Evolutionary conservation across 148 eudicot species (phyloP), one percentile per base, ranked within the genome.

Genomic region (Silene latifolia): DNA sequence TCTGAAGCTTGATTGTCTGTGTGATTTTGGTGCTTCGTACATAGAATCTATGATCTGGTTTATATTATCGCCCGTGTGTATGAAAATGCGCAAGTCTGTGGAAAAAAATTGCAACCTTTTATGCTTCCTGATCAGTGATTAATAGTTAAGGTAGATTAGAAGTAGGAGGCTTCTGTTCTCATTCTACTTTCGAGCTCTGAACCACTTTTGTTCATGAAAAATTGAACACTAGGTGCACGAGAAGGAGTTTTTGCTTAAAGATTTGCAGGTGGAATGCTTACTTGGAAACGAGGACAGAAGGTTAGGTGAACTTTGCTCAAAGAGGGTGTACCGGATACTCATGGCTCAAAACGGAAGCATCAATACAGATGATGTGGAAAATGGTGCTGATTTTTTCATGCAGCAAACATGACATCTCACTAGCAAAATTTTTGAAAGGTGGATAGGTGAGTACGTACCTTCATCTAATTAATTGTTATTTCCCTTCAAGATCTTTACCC

Each of bases 271-370:
- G 32, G 97, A 94, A 78, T 88, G 87, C 54, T 66, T 83, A 71
- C 73, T 85, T 44, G 86, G 91, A 62, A 72, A 76, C 46, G 88
- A 79, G 60, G 87, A 85, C 61, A 85, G 83, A 87, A 85, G 92
- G 82, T 67, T 94, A 27, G 98, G 98, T 5, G 90, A 87, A 76
- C 74, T 89, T 68, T 95, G 98, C 80, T 95, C 98, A 20, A 92
- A 92, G 89, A 89, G 98, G 84, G 91, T 92, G 14, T 95, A 88
- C 86, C 85, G 97, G 77, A 81, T 92, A 86, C 74, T 95, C 66
- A 95, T 90, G 93, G 93, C 97, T 51, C 86, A 89, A 81, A 81
- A 75, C 56, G 97, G 93, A 65, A 87, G 76, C 81, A 84, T 79
- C 57, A 79, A 77, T 32, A 88, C 94, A 11, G 97, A 86, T 63